Base-by-base conservation (phyloP, 768 basidiomycete species). In the Sporobolomyces phaffii region DNA sequence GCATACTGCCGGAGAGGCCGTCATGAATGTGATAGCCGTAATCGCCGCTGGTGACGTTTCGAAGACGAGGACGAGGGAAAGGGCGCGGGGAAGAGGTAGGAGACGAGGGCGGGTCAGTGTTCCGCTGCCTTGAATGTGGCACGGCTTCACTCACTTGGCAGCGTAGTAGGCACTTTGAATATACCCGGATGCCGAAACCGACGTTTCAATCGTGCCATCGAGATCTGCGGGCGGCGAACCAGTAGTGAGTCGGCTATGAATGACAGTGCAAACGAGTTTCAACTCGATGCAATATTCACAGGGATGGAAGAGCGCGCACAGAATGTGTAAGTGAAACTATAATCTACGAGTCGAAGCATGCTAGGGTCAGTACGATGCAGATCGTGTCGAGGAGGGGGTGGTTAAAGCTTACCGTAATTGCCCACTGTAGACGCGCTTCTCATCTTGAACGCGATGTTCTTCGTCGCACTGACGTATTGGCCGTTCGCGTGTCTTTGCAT, bases 21-120 rank as follows among this genome's bases (percentile, higher is more conserved):
- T 74, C 72, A 57, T 75, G 69, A 43, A 76, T 75, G 6, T 71
- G 61, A 66, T 75, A 75, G 10, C 75, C 76, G 57, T 73, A 76
- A 4, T 69, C 69, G 9, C 58, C 64, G 60, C 72, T 74, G 24
- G 60, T 50, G 14, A 9, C 22, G 64, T 65, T 22, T 34, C 60
- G 26, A 40, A 68, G 26, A 24, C 7, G 29, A n/a, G n/a, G n/a
- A n/a, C n/a, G n/a, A n/a, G 33, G 24, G 31, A 48, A 29, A 26
- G 28, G 24, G 43, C 44, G 26, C 43, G 56, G 20, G 26, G 24
- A 49, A 29, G 48, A 29, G 22, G 10, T 9, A 49, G 6, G 13
- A 5, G 48, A 41, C 10, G 10, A 20, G 40, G 40, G 10, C 40
- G n/a, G 11, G n/a, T 18, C 44, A 45, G n/a, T 24, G 44, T 20